phyloP scores from a whole-genome alignment of 1,284 basidiomycete genomes.

The Microbotryum silenes-acaulis region DNA sequence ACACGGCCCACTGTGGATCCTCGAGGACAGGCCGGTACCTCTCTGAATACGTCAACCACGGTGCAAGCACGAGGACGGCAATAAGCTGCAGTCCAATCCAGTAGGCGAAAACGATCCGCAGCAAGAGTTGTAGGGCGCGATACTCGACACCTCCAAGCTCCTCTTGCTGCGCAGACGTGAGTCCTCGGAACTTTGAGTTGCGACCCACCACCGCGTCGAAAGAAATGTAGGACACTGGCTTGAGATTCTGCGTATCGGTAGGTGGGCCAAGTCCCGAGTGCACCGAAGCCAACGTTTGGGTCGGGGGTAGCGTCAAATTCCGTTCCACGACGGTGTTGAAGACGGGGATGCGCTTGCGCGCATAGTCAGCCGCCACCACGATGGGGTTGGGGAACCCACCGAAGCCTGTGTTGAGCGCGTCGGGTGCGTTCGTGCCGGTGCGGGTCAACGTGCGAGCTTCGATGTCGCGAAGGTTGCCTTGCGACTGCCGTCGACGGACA shows the following conservation, averaged over 20 bases:
- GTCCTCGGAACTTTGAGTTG: conserved; percentile 75
- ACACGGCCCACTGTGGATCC: conserved; percentile 5
- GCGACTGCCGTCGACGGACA: conserved; percentile 19
- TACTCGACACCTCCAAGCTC: conserved; percentile 94
- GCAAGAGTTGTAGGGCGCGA: conserved; percentile 44
- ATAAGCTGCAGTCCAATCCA: conserved; percentile 61
- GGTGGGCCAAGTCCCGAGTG: conserved; percentile 26
- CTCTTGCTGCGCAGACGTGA: conserved; percentile 76
- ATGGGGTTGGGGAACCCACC: conserved; percentile 85
- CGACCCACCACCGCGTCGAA: conserved; percentile 76
- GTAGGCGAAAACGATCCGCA: conserved; percentile 46
- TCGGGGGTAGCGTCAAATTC: conserved; percentile 66
- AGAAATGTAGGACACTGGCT: conserved; percentile 66
- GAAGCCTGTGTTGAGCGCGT: conserved; percentile 49
- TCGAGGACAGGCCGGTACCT: conserved; percentile 15
- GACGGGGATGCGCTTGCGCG: conserved; percentile 35
- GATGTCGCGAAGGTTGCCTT: conserved; percentile 20
- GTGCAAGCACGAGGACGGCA: conserved; percentile 63
- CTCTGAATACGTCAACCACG: conserved; percentile 53
- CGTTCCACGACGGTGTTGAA: conserved; percentile 17
- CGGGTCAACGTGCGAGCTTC: conserved; percentile 19
- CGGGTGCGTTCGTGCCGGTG: conserved; percentile 34
- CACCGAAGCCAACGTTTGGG: conserved; percentile 52
- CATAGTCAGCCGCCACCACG: conserved; percentile 49
- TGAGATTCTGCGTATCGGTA: conserved; percentile 27